Base-by-base conservation (phyloP, 148 eudicot species). In the Selenicereus undatus region DNA sequence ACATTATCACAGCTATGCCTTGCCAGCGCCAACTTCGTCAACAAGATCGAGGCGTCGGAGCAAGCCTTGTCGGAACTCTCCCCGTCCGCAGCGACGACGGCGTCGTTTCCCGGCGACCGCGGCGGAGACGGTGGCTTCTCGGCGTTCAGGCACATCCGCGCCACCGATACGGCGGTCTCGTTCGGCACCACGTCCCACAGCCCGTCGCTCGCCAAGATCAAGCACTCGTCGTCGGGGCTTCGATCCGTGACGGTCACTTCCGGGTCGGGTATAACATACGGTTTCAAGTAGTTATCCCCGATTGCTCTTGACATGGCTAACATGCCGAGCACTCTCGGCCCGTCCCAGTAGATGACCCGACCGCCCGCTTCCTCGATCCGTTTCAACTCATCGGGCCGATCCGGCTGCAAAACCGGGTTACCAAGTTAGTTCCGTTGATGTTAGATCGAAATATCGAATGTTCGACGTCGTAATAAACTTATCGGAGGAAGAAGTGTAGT, bases 291-390 rank as follows among this genome's bases (percentile, higher is more conserved):
- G 69, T 86, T 91, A 58, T 94, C 98, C 13, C 98, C 98, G 29
- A 93, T 93, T 10, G 98, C 98, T 50, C 98, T 79, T 4, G 98
- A 93, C 98, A 93, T 93, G 0, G 98, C 98, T 12, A 93, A 74
- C 35, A 93, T 89, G 1, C 98, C 98, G 3, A 93, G 89, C 50
- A 93, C 98, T 48, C 98, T 75, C 1, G 98, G 75, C 0, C 95
- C 93, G 60, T 93, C 95, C 98, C 98, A 93, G 75, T 88, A 93
- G 42, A 93, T 93, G 11, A 93, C 98, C 14, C 95, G 88, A 54
- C 98, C 98, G 24, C 98, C 98, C 0, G 98, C 90, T 30, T 85
- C 83, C 72, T 93, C 83, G 17, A 93, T 93, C 66, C 98, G 87
- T 21, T 72, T 42, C 76, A 91, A 77, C 82, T 93, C 98, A 20